Conservation (phyloP, 768 basidiomycete genomes). For the Boletus vinaceobasis region DNA sequence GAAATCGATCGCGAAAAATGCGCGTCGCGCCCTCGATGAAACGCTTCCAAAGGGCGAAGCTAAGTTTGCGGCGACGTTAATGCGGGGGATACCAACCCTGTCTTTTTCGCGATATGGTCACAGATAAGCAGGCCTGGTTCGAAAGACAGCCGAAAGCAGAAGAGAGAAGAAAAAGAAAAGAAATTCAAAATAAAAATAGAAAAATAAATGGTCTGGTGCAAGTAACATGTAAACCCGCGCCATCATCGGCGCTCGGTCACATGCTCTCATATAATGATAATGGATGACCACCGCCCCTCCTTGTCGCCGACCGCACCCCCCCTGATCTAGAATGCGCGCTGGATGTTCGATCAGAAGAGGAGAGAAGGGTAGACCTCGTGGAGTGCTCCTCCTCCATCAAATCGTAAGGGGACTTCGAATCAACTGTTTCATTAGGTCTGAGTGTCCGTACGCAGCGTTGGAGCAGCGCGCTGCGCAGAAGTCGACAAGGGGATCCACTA, state of each 20-base stretch:
- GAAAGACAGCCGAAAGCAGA: neutral
- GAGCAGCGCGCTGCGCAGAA: neutral
- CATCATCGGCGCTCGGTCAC: neutral
- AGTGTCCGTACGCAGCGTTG: neutral
- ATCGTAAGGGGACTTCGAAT: neutral
- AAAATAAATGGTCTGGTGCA: neutral
- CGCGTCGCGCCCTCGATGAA: neutral
- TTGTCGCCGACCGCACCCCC: slow-evolving; percentile 1
- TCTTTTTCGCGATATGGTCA: slow-evolving; percentile 2
- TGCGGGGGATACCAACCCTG: neutral
- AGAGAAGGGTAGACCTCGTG: neutral
- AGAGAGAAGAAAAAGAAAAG: neutral
- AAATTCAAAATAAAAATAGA: too few species aligned
- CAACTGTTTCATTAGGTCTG: neutral
- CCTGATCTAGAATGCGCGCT: slow-evolving; percentile 1
- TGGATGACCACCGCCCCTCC: neutral
- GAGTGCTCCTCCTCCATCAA: neutral
- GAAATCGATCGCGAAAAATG: neutral
- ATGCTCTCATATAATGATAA: neutral
- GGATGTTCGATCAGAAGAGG: neutral
- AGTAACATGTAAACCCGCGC: neutral
- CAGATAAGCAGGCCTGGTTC: neutral
- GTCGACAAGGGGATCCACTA: neutral
- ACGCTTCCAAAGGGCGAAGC: neutral
- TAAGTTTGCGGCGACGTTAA: neutral